Evolutionary conservation across 192 early-diverging fungal species (phyloP).

Genomic region (Podila epicladia): DNA sequence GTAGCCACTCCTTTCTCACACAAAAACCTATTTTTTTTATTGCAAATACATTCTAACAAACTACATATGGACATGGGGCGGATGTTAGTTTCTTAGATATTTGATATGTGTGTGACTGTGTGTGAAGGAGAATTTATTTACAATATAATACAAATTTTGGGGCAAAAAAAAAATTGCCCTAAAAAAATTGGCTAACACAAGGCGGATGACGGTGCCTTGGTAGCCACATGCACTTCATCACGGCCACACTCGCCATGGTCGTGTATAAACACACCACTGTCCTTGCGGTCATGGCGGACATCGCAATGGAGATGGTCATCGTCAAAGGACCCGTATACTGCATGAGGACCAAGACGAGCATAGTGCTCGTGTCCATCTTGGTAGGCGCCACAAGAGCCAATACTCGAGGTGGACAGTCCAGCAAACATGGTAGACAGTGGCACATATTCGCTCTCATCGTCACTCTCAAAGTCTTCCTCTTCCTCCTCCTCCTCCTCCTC

Average conservation of each 20-base stretch:
- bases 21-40: conserved; percentile 9
- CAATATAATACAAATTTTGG: no score
- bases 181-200: no score
- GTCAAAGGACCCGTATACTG: background rate
- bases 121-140: no score
- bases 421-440: no score
- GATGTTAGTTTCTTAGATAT: no score
- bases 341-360: background rate
- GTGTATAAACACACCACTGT: conserved; percentile 33
- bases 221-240: background rate
- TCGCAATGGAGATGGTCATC: background rate
- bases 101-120: no score
- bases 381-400: background rate
- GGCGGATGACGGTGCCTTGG: no score
- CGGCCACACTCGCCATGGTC: background rate
- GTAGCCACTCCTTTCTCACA: conserved; percentile 50
- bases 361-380: background rate
- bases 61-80: background rate
- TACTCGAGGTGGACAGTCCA: no score
- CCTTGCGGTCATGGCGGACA: conserved; percentile 31
- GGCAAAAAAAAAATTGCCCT: no score
- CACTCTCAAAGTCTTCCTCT: background rate
- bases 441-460: background rate
- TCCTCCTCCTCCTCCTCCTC: background rate
- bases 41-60: background rate